A percentile compares a stretch with the other conserved stretches of the same genome.
Conservation (phyloP, 2,329 filamentous ascomycete genomes). For the Sordariomycetes sp. region DNA sequence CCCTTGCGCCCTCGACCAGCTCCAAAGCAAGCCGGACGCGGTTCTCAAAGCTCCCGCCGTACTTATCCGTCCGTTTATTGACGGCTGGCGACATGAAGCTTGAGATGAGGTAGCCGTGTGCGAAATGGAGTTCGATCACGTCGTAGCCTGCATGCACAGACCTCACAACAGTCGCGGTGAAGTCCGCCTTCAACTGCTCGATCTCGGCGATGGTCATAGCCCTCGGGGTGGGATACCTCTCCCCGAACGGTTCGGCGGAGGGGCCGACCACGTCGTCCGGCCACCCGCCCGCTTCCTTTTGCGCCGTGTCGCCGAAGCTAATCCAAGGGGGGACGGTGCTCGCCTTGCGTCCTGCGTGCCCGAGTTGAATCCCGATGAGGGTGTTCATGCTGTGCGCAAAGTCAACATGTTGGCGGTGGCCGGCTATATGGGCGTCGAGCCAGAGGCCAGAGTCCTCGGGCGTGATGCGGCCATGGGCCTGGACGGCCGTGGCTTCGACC, state of each 20-base stretch:
- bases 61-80: slow-evolving; percentile 58
- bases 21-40: slow-evolving; percentile 58
- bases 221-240: slow-evolving; percentile 47
- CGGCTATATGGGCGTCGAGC: slow-evolving; percentile 58
- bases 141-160: slow-evolving; percentile 58
- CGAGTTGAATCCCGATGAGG: slow-evolving; percentile 63
- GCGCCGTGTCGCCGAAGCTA: slow-evolving; percentile 42
- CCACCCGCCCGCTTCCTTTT: slow-evolving; percentile 32
- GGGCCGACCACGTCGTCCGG: slow-evolving; percentile 37
- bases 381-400: slow-evolving; percentile 48
- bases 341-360: slow-evolving; percentile 60
- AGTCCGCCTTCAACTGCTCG: slow-evolving; percentile 49
- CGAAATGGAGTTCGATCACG: slow-evolving; percentile 62
- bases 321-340: slow-evolving; percentile 50
- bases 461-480: slow-evolving; percentile 60
- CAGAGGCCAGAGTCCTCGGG: slow-evolving; percentile 59
- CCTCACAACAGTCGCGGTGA: slow-evolving; percentile 38
- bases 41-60: slow-evolving; percentile 64
- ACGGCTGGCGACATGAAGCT: slow-evolving; percentile 57
- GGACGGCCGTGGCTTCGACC: slow-evolving; percentile 59
- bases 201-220: slow-evolving; percentile 60
- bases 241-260: slow-evolving; percentile 22
- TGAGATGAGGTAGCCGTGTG: slow-evolving; percentile 68
- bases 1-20: slow-evolving; percentile 48
- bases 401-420: slow-evolving; percentile 46